These are phyloP conservation scores for Jatropha curcas DNA, from an alignment of 345 rosid genomes.

Conservation along the genomic window DNA sequence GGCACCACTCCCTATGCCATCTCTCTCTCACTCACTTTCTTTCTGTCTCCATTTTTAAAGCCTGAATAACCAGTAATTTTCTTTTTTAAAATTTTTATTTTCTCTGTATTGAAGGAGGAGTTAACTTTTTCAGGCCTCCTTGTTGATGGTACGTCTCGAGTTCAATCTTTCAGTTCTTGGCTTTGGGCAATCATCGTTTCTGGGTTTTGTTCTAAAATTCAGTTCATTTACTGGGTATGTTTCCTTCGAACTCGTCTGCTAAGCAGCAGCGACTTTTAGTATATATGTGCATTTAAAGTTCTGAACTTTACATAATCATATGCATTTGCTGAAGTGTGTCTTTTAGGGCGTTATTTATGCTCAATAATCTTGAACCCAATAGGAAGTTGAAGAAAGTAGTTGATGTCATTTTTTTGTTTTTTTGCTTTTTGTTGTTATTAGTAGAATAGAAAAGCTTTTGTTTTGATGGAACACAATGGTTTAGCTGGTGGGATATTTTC, in stretches of 20 bases:
- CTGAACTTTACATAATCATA: not conserved
- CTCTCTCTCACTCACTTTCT: not conserved
- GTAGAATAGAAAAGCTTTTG: not conserved
- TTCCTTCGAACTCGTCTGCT: not conserved
- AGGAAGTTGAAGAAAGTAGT: not conserved
- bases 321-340: not conserved
- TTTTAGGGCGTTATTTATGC: not conserved
- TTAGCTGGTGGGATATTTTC: conserved; percentile 60
- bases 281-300: not conserved
- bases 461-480: conserved; percentile 65
- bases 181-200: conserved; percentile 8
- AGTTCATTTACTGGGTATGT: not conserved
- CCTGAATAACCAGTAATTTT: not conserved
- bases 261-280: not conserved
- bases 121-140: not conserved
- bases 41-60: not conserved
- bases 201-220: conserved; percentile 11
- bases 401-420: not conserved
- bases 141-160: conserved; percentile 5
- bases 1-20: not conserved
- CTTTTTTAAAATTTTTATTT: not conserved
- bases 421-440: not conserved
- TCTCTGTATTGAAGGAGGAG: not conserved
- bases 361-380: not conserved
- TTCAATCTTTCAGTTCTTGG: conserved; percentile 1